Percentiles rank a stretch among this genome's conserved stretches.
Evolutionary conservation across 345 rosid species (phyloP).

Genomic region (Chamaenerion angustifolium): DNA sequence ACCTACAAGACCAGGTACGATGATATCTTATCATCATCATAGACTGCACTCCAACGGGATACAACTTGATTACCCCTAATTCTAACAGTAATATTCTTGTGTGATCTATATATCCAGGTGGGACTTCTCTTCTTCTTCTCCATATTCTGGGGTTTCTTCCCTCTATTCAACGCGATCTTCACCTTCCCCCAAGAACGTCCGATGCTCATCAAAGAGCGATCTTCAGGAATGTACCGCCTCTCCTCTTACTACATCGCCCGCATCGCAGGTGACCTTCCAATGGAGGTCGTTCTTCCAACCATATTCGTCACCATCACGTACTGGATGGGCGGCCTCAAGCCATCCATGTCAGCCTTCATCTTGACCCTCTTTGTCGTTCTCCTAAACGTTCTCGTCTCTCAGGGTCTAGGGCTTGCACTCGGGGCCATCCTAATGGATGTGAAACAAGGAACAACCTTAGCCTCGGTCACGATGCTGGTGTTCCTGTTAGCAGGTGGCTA

Average conservation of each 20-base stretch:
- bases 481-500: constrained; percentile 77
- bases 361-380: constrained; percentile 55
- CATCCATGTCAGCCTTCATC: constrained; percentile 43
- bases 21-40: too few relatives aligned
- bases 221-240: constrained; percentile 81
- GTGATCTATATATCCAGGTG: constrained; percentile 28
- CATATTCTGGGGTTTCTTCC: constrained; percentile 87
- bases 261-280: constrained; percentile 73
- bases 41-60: too few relatives aligned
- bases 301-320: constrained; percentile 56
- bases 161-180: constrained; percentile 68
- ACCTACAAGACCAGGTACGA: too few relatives aligned
- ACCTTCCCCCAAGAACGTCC: constrained; percentile 83
- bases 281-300: constrained; percentile 88
- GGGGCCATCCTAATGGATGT: constrained; percentile 80
- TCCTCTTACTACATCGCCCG: constrained; percentile 76
- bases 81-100: background rate
- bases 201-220: constrained; percentile 74
- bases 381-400: constrained; percentile 73
- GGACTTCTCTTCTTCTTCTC: constrained; percentile 87
- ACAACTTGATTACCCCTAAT: too few relatives aligned
- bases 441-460: constrained; percentile 67
- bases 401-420: constrained; percentile 66
- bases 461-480: constrained; percentile 75
- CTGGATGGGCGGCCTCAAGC: constrained; percentile 97